Percentiles rank a stretch among this genome's conserved stretches.
Conservation (phyloP, 2,329 filamentous ascomycete genomes). For the Colletotrichum costaricense region DNA sequence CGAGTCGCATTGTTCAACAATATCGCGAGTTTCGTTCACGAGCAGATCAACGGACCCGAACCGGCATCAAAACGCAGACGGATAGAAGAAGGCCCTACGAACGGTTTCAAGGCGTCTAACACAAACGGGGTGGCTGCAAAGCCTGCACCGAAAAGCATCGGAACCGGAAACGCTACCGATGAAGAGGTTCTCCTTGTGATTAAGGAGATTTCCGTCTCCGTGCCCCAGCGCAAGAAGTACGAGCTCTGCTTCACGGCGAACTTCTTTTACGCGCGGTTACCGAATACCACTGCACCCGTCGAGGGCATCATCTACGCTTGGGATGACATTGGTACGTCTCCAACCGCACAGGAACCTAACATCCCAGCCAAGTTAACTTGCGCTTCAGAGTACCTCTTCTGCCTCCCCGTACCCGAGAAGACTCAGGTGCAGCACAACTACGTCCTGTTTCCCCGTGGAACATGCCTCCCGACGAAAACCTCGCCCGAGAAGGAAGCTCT, state of each 20-base stretch:
- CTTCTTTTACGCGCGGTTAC: constrained; percentile 67
- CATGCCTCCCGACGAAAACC: constrained; percentile 63
- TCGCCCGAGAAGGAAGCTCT: constrained; percentile 64
- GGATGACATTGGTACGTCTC: constrained; percentile 67
- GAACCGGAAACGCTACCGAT: constrained; percentile 52
- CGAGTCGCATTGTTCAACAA: constrained; percentile 66
- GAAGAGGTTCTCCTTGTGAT: constrained; percentile 69
- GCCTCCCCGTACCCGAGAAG: constrained; percentile 74
- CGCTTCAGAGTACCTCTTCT: constrained; percentile 68
- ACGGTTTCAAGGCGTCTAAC: constrained; percentile 40
- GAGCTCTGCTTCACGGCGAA: constrained; percentile 71
- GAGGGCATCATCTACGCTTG: constrained; percentile 68
- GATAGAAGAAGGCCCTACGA: constrained; percentile 55
- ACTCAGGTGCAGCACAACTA: constrained; percentile 75
- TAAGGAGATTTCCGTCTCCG: constrained; percentile 74
- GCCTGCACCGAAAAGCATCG: constrained; percentile 37
- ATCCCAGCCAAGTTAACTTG: background rate
- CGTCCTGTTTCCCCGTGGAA: constrained; percentile 68
- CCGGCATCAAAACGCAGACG: constrained; percentile 65
- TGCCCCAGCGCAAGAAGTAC: constrained; percentile 76
- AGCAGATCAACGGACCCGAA: constrained; percentile 54
- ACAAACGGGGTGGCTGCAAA: constrained; percentile 35
- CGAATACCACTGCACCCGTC: constrained; percentile 63
- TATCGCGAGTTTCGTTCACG: constrained; percentile 62
- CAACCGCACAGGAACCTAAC: background rate